These are phyloP conservation scores for Alternaria incomplexa DNA, from an alignment of 2,329 filamentous ascomycete genomes.

Conservation along the genomic window DNA sequence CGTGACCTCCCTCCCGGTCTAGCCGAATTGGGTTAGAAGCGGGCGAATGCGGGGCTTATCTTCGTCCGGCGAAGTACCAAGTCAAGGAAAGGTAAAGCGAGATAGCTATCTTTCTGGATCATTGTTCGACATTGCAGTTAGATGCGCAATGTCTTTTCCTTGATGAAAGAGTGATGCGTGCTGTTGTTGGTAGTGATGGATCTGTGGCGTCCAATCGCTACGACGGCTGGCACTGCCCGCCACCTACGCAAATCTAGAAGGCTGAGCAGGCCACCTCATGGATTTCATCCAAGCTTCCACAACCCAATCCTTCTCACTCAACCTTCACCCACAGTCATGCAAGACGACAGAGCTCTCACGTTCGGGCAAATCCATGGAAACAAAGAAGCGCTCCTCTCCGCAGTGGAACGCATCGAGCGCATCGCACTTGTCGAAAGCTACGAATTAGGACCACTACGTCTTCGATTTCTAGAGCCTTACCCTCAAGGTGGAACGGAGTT, in stretches of 20 bases:
- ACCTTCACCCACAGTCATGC: neutral
- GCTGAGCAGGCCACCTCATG: neutral
- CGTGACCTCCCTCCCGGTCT: neutral
- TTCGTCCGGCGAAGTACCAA: neutral
- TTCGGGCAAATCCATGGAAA: neutral
- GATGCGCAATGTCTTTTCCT: too few relatives aligned
- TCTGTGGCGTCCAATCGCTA: neutral
- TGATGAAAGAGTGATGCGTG: neutral
- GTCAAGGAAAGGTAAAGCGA: neutral
- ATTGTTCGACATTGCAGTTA: too few relatives aligned
- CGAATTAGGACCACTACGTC: too few relatives aligned
- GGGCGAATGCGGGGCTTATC: neutral
- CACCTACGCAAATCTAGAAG: neutral
- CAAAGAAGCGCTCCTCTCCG: neutral
- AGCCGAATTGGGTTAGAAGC: neutral
- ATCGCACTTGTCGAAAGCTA: neutral
- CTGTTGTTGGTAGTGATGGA: neutral
- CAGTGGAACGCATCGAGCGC: neutral
- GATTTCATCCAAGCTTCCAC: neutral
- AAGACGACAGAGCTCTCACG: neutral
- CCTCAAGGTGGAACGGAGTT: fast-evolving
- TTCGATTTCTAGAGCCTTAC: neutral
- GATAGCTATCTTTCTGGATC: neutral
- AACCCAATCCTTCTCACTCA: fast-evolving
- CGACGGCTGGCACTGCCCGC: neutral